A percentile compares a stretch with the other conserved stretches of the same genome.
Conservation (phyloP, 352 stramenopile species). For the Pythium aphanidermatum region DNA sequence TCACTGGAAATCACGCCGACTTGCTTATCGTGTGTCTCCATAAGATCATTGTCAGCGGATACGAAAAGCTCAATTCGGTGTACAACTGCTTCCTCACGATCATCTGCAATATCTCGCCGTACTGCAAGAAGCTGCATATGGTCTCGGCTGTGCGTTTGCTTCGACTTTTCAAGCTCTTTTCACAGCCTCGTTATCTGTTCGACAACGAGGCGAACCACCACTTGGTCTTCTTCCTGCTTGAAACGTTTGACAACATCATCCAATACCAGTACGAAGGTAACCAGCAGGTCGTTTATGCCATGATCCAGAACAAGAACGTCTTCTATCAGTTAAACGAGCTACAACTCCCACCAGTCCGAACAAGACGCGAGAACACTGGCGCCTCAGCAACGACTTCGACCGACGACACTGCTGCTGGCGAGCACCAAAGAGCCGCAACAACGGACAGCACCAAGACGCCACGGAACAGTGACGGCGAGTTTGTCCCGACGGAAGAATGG, state of each 20-base stretch:
- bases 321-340: conserved; percentile 91
- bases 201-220: conserved; percentile 94
- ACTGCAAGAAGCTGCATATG: conserved; percentile 96
- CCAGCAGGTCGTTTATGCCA: conserved; percentile 97
- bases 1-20: conserved; percentile 95
- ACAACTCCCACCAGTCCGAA: conserved; percentile 83
- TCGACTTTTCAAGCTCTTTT: conserved; percentile 97
- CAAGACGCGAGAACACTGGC: conserved; percentile 3
- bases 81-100: conserved; percentile 99
- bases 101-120: conserved; percentile 98
- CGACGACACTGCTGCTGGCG: too few species aligned
- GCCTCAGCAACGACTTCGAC: too few species aligned
- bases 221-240: conserved; percentile 94
- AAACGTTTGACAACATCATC: conserved; percentile 99
- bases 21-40: conserved; percentile 96
- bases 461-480: conserved; percentile 45
- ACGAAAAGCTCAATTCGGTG: conserved; percentile 94
- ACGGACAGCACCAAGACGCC: conserved; percentile 22
- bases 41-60: conserved; percentile 97
- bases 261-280: conserved; percentile 98
- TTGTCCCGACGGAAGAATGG: conserved; percentile 92
- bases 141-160: conserved; percentile 94
- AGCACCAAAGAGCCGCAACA: too few species aligned
- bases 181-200: conserved; percentile 91
- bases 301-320: conserved; percentile 95